Evolutionary conservation across 352 stramenopile genomes (phyloP).

Genomic region (Elongisporangium senticosum): DNA sequence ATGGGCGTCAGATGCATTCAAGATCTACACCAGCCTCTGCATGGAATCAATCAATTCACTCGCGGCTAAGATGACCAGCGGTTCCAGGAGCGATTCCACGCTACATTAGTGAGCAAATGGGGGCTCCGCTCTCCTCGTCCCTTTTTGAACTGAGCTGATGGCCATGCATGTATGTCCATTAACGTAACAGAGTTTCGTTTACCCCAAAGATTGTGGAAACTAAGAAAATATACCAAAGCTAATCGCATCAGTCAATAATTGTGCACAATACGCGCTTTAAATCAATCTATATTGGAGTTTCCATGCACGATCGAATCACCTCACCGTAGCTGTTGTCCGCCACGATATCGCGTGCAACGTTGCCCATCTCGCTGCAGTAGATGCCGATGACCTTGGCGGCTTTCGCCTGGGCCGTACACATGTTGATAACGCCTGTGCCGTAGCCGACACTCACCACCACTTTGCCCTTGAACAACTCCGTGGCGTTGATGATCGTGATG

Average conservation of each 20-base stretch:
- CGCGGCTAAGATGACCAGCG: conserved; percentile 4
- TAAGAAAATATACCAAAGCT: no score
- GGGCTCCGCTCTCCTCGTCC: background rate
- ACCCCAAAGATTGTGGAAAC: no score
- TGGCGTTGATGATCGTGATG: conserved; percentile 97
- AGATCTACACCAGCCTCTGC: conserved; percentile 15
- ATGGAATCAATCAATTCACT: conserved; percentile 7
- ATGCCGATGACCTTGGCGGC: conserved; percentile 92
- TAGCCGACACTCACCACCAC: conserved; percentile 96
- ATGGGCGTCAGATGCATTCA: conserved; percentile 11
- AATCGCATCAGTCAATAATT: no score
- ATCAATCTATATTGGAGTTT: conserved; percentile 35
- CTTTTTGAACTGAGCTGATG: no score
- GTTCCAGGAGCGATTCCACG: conserved; percentile 4
- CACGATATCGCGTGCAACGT: conserved; percentile 94
- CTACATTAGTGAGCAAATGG: conserved; percentile 6
- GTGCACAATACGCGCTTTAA: no score
- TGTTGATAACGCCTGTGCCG: conserved; percentile 96
- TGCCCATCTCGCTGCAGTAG: conserved; percentile 90
- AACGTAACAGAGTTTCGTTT: no score
- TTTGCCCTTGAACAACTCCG: conserved; percentile 95
- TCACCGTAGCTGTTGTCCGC: conserved; percentile 88
- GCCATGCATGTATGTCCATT: no score
- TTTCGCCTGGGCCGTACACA: conserved; percentile 94
- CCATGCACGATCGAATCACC: conserved; percentile 91